phyloP scores from a whole-genome alignment of 108 stramenopile genomes.

The Pseudonitzschia delicatissima region DNA sequence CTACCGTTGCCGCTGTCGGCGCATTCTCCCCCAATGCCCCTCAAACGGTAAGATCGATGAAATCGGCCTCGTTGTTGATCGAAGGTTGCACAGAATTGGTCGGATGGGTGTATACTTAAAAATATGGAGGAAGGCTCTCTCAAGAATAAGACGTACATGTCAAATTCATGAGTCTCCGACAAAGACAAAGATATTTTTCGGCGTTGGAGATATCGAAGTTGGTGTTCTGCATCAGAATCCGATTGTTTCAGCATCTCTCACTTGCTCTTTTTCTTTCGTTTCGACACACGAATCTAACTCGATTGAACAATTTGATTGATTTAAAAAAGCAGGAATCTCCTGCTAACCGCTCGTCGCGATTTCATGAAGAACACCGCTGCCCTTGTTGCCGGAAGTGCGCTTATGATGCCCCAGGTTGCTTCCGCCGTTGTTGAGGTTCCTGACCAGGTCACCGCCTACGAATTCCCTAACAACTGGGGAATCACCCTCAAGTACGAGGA shows the following conservation, averaged over 20 bases:
- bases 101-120: not conserved
- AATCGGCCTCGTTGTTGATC: not conserved
- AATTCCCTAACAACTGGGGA: conserved; percentile 84
- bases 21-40: conserved; percentile 6
- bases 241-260: too few species aligned
- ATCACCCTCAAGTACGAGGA: conserved; percentile 89
- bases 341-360: conserved; percentile 56
- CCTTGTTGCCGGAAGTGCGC: conserved; percentile 42
- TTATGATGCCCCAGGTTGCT: conserved; percentile 43
- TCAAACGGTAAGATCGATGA: conserved; percentile 3
- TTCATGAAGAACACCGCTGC: conserved; percentile 50
- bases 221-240: too few species aligned
- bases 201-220: too few species aligned
- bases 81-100: not conserved
- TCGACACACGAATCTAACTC: too few species aligned
- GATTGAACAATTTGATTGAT: too few species aligned
- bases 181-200: not conserved
- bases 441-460: conserved; percentile 63
- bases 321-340: conserved; percentile 16
- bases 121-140: not conserved
- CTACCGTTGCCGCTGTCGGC: conserved; percentile 5
- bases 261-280: too few species aligned
- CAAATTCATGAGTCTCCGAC: not conserved
- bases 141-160: not conserved
- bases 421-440: conserved; percentile 76